phyloP scores from a whole-genome alignment of 2,329 filamentous ascomycete species.

The Stenocarpella maydis region DNA sequence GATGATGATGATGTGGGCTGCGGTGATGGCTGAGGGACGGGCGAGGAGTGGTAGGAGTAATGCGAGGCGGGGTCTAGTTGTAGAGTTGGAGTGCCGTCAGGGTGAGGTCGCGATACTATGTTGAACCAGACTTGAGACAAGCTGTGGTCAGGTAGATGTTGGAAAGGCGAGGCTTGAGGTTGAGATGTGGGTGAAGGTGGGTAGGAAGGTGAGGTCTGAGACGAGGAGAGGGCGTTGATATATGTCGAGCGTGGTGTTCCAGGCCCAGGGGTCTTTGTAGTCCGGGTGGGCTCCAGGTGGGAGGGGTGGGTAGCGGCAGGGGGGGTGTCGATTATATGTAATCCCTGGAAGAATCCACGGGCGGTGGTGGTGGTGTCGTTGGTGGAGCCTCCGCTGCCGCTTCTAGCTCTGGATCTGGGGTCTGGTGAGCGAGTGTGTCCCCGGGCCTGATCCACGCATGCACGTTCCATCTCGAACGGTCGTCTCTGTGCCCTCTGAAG shows the following conservation, averaged over 20 bases:
- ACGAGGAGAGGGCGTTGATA: conserved; percentile 40
- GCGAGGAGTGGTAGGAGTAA: conserved; percentile 37
- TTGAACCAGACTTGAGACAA: conserved; percentile 46
- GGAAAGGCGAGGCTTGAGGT: conserved; percentile 42
- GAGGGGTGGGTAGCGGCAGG: conserved; percentile 35
- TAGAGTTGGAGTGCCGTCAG: conserved; percentile 42
- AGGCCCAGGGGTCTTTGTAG: conserved; percentile 39
- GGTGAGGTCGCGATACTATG: conserved; percentile 32
- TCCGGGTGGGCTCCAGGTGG: conserved; percentile 38
- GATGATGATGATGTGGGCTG: conserved; percentile 38
- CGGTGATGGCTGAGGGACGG: conserved; percentile 23
- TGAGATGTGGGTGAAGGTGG: conserved; percentile 39
- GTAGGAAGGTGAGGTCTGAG: conserved; percentile 40
- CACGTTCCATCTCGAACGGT: conserved; percentile 42
- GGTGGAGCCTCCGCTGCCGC: conserved; percentile 43
- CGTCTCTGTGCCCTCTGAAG: conserved; percentile 36
- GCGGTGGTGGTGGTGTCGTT: conserved; percentile 35
- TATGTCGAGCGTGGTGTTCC: conserved; percentile 40
- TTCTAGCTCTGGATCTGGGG: conserved; percentile 46
- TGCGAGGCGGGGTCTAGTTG: conserved; percentile 46
- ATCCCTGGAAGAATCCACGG: conserved; percentile 40
- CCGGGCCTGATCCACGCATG: conserved; percentile 40
- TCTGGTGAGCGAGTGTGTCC: conserved; percentile 47
- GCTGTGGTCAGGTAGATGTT: conserved; percentile 40
- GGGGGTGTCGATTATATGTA: conserved; percentile 41